phyloP scores from a whole-genome alignment of 2,329 filamentous ascomycete species.

The Claviceps pazoutovae region DNA sequence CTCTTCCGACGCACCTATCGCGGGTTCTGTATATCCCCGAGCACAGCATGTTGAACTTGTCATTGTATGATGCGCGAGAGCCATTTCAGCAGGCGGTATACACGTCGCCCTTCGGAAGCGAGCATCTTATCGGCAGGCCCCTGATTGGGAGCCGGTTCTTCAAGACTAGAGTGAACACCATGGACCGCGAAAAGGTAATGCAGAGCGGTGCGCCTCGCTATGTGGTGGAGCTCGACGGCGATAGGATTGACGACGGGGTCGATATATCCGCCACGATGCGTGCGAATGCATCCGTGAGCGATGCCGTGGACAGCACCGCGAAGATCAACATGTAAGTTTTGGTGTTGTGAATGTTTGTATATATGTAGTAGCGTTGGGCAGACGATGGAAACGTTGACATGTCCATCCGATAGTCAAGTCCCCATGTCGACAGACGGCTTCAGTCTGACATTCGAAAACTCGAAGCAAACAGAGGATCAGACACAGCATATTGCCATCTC shows the following conservation, averaged over 20 bases:
- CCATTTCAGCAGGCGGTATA: not conserved
- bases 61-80: constrained; percentile 1
- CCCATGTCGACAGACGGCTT: constrained; percentile 3
- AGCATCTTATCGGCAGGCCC: not conserved
- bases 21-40: constrained; percentile 3
- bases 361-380: not conserved
- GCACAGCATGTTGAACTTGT: constrained; percentile 2
- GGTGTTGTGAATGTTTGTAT: not conserved
- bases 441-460: not conserved
- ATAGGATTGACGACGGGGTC: not conserved
- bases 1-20: constrained; percentile 1
- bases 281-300: no score
- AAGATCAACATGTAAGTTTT: constrained; percentile 2
- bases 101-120: not conserved
- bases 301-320: no score
- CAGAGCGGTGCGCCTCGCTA: not conserved
- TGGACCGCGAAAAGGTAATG: not conserved
- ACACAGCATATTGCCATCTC: not conserved
- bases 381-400: not conserved
- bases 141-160: constrained; percentile 5
- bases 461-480: not conserved
- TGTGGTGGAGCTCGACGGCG: not conserved
- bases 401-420: not conserved
- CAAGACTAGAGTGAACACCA: constrained; percentile 3
- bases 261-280: constrained; percentile 2